phyloP scores from a whole-genome alignment of 345 rosid genomes.

The Psidium friedrichsthalianum region DNA sequence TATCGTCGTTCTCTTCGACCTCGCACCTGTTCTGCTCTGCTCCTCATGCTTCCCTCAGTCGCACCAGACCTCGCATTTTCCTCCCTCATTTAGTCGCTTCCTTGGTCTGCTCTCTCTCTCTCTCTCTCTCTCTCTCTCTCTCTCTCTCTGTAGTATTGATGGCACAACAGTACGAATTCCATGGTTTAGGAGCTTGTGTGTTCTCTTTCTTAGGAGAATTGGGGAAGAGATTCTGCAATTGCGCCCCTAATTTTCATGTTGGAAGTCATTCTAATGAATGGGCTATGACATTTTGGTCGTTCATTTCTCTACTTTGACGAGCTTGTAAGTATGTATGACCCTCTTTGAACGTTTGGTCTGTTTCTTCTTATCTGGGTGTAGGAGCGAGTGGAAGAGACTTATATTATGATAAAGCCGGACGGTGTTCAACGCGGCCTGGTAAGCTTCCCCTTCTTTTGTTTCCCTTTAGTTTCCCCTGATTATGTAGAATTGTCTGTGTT shows the following conservation, averaged over 20 bases:
- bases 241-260: neutral
- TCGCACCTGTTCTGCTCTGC: slow-evolving; percentile 42
- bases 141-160: neutral
- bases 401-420: slow-evolving; percentile 92
- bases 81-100: slow-evolving; percentile 84
- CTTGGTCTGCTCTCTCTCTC: slow-evolving; percentile 29
- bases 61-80: slow-evolving; percentile 50
- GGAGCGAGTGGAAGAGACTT: slow-evolving; percentile 80
- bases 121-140: neutral
- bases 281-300: neutral
- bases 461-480: neutral
- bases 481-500: neutral
- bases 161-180: neutral
- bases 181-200: neutral
- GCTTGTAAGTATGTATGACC: neutral
- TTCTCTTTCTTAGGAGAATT: neutral
- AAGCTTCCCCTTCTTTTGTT: slow-evolving; percentile 13
- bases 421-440: slow-evolving; percentile 94
- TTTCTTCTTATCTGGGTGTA: slow-evolving; percentile 8
- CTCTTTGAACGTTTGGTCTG: neutral
- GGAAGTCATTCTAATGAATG: neutral
- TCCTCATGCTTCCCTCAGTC: slow-evolving; percentile 19
- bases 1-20: slow-evolving; percentile 40
- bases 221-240: neutral
- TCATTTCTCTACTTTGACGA: neutral